Evolutionary conservation across 73 alveolate species (phyloP).

Genomic region (Paramecium bursaria): DNA sequence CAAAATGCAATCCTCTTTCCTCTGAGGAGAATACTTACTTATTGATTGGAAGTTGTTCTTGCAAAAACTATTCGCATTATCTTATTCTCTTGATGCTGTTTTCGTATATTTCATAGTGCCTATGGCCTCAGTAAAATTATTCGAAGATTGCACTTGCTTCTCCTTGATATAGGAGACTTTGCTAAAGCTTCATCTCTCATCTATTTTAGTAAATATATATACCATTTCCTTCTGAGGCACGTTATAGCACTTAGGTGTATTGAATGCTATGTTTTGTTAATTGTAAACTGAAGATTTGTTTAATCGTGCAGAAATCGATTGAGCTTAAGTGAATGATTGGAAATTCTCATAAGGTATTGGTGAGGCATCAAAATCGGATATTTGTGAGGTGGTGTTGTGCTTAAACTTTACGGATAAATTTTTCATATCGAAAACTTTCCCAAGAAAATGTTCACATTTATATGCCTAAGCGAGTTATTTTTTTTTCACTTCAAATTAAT

Average conservation of each 20-base stretch:
- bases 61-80: too few relatives aligned
- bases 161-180: slow-evolving; percentile 26
- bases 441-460: too few relatives aligned
- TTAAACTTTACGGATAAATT: slow-evolving; percentile 47
- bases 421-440: too few relatives aligned
- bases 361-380: slow-evolving; percentile 52
- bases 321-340: slow-evolving; percentile 8
- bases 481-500: too few relatives aligned
- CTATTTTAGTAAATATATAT: background rate
- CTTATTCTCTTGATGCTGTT: too few relatives aligned
- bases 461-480: too few relatives aligned
- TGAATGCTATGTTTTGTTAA: slow-evolving; percentile 6
- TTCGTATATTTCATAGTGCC: too few relatives aligned
- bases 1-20: too few relatives aligned
- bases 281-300: slow-evolving; percentile 30
- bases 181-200: slow-evolving; percentile 25
- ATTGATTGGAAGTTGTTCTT: too few relatives aligned
- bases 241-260: slow-evolving; percentile 10
- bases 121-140: too few relatives aligned
- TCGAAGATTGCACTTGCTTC: too few relatives aligned
- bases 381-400: slow-evolving; percentile 20
- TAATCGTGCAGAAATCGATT: slow-evolving; percentile 42
- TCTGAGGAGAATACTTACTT: too few relatives aligned
- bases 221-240: slow-evolving; percentile 47
- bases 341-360: slow-evolving; percentile 51